Conservation (phyloP, 2,329 filamentous ascomycete species). For the Neophaeococcomyces aloes region DNA sequence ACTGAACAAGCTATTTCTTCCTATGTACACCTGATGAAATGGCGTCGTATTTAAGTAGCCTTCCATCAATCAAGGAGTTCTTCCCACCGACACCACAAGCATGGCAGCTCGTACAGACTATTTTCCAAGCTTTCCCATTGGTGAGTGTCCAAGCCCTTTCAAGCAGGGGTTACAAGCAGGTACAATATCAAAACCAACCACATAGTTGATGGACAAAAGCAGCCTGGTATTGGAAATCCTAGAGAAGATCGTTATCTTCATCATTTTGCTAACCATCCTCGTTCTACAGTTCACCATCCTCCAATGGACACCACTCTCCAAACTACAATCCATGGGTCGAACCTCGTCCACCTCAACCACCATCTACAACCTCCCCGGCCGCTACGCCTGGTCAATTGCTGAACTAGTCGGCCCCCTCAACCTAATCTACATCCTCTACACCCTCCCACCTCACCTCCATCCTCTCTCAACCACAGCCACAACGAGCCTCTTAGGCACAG, state of each 20-base stretch:
- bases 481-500: slow-evolving; percentile 11
- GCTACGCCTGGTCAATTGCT: slow-evolving; percentile 79
- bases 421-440: slow-evolving; percentile 67
- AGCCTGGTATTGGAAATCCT: no score
- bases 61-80: slow-evolving; percentile 26
- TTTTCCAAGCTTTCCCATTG: slow-evolving; percentile 35
- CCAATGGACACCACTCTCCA: slow-evolving; percentile 34
- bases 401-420: slow-evolving; percentile 68
- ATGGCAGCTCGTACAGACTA: slow-evolving; percentile 27
- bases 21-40: no score
- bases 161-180: no score
- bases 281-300: slow-evolving; percentile 61
- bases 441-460: slow-evolving; percentile 45
- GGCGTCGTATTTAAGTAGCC: slow-evolving; percentile 15
- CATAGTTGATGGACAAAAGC: no score
- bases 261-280: background rate
- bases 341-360: slow-evolving; percentile 57
- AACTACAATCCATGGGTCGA: slow-evolving; percentile 80
- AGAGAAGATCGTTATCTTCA: background rate
- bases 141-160: slow-evolving; percentile 25
- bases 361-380: slow-evolving; percentile 75
- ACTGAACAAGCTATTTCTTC: no score
- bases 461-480: slow-evolving; percentile 9
- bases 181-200: no score
- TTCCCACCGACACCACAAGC: slow-evolving; percentile 30